Percentiles rank a stretch among this genome's conserved stretches.
Evolutionary conservation across 345 rosid genomes (phyloP).

Genomic region (Eucalyptus pauciflora): DNA sequence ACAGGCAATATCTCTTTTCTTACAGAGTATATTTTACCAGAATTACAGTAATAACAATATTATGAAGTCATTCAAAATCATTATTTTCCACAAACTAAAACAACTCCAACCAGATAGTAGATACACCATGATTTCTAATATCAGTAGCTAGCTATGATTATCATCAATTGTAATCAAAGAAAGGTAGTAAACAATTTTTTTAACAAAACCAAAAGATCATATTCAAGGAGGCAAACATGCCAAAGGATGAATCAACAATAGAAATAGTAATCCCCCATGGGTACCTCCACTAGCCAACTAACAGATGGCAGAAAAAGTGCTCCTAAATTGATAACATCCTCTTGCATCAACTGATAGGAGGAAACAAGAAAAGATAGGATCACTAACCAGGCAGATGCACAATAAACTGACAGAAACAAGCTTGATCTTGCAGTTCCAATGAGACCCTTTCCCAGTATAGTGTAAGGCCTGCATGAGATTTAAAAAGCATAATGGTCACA

Average conservation of each 20-base stretch:
- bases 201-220: background rate
- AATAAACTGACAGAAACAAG: conserved; percentile 77
- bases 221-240: background rate
- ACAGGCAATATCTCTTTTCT: background rate
- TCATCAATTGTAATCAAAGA: background rate
- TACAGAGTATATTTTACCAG: background rate
- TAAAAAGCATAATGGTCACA: background rate
- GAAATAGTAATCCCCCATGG: background rate
- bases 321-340: background rate
- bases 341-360: background rate
- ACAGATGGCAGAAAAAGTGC: background rate
- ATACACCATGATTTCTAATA: background rate
- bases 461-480: conserved; percentile 43
- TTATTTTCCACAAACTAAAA: background rate
- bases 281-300: background rate
- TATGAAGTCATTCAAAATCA: background rate
- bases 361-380: background rate
- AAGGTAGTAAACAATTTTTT: background rate
- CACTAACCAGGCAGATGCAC: conserved; percentile 82
- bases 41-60: background rate
- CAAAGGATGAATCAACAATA: background rate
- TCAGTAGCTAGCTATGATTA: background rate
- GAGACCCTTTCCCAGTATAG: conserved; percentile 71
- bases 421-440: conserved; percentile 91
- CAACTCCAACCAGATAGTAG: background rate